Base-by-base conservation (phyloP, 2,329 filamentous ascomycete genomes). In the Diaporthe sp. region DNA sequence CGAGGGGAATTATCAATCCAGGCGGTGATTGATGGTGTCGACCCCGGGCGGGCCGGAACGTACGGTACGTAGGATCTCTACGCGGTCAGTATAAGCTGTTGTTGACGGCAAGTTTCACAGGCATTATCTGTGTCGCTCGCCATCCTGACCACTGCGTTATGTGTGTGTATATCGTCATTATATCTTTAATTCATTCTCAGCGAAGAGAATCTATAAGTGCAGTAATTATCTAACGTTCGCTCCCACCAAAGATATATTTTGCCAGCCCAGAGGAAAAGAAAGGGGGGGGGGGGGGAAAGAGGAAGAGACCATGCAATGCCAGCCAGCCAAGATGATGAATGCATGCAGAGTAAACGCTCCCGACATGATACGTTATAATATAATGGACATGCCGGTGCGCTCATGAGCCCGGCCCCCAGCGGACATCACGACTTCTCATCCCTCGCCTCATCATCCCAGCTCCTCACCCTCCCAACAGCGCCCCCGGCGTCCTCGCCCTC, bases 361-460 rank as follows among this genome's bases (percentile, higher is more conserved):
- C 31, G 31, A 70, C 22, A 70, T 70, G 49, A 51, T n/a, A 22
- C 9, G 34, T 13, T 28, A 39, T 12, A 28, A 13, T 5, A 65
- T 17, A 5, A 55, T 28, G n/a, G 25, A 17, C 3, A 55, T 22
- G n/a, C n/a, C 37, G 37, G 58, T 10, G 34, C 17, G 13, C 49
- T 44, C 34, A 5, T 70, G 22, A 53, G 20, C 20, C 20, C 31
- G 20, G 0, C 34, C 47, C 20, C 4, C 3, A 37, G 17, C 9
- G 2, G 42, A 12, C 4, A 67, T 67, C 67, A 72, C 67, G 42
- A 28, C 61, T 73, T 44, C 39, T 51, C 67, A 51, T 51, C 20
- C 25, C 15, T n/a, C 34, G 15, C 79, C 78, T 77, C 72, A 76
- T 74, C n/a, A 77, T 77, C 74, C 77, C 70, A 78, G 31, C 37